Evolutionary conservation across 495 filamentous ascomycete genomes (phyloP).

Genomic region (Penicillium manginii): DNA sequence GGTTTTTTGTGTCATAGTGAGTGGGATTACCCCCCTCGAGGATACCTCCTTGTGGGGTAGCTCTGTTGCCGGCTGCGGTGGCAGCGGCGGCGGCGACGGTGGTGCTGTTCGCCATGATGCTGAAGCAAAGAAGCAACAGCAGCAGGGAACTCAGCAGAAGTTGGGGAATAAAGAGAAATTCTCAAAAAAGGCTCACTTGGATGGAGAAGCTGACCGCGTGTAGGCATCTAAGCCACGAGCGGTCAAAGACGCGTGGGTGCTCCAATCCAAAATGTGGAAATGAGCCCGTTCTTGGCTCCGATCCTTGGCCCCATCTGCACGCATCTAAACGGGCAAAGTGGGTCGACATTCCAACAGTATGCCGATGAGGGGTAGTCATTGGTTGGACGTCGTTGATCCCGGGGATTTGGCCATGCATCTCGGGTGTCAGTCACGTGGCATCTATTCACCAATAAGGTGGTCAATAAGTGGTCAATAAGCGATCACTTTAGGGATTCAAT

Average conservation of each 20-base stretch:
- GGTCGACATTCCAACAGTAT: not conserved
- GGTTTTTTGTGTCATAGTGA: constrained; percentile 73
- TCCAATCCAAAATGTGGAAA: not conserved
- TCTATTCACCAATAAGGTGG: too few relatives aligned
- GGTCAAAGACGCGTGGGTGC: constrained; percentile 1
- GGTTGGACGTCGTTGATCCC: not conserved
- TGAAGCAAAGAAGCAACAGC: not conserved
- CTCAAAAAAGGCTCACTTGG: not conserved
- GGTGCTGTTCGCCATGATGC: constrained; percentile 18
- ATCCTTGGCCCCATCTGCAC: not conserved
- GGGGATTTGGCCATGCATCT: not conserved
- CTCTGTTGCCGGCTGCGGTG: constrained; percentile 15
- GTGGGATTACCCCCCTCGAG: constrained; percentile 76
- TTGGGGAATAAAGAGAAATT: not conserved
- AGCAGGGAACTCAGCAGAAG: not conserved
- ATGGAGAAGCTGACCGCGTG: not conserved
- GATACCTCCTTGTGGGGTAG: constrained; percentile 55
- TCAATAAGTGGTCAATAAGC: too few relatives aligned
- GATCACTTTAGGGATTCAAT: too few relatives aligned
- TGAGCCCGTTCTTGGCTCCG: not conserved
- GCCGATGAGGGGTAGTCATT: not conserved
- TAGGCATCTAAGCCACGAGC: not conserved
- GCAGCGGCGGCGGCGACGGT: constrained; percentile 11
- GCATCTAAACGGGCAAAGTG: not conserved
- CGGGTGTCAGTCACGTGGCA: too few relatives aligned